phyloP scores from a whole-genome alignment of 345 rosid genomes.

The Camelina hispida region DNA sequence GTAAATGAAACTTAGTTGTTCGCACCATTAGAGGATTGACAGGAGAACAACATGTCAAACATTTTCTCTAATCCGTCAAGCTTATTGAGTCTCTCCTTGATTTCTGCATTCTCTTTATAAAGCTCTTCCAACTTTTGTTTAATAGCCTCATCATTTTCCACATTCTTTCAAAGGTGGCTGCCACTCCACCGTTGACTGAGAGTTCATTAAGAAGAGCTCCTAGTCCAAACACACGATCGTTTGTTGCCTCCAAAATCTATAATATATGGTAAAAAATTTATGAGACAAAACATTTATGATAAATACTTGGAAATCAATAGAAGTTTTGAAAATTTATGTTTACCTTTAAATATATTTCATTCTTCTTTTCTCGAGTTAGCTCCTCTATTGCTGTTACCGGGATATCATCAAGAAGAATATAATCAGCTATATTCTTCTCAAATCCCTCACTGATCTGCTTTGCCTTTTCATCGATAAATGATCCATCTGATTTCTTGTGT shows the following conservation, averaged over 20 bases:
- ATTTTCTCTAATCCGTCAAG: background rate
- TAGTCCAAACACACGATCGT: background rate
- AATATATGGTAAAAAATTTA: background rate
- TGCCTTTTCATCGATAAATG: slow-evolving; percentile 13
- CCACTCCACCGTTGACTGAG: background rate
- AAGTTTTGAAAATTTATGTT: background rate
- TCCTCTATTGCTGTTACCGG: background rate
- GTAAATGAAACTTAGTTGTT: background rate
- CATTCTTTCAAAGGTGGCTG: background rate
- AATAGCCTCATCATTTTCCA: background rate
- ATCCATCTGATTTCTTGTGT: slow-evolving; percentile 2
- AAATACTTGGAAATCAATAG: no score
- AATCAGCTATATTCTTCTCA: background rate
- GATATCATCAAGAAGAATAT: background rate
- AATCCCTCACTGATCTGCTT: background rate
- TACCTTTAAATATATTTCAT: slow-evolving; percentile 14
- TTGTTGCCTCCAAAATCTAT: background rate
- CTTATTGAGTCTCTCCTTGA: no score
- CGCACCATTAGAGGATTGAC: background rate
- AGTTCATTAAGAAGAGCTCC: background rate
- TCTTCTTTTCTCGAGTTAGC: background rate
- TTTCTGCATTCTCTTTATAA: background rate
- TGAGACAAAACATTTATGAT: background rate
- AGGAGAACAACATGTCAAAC: background rate
- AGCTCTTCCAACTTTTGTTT: background rate